Evolutionary conservation across 2,329 filamentous ascomycete genomes (phyloP), one percentile per base, ranked within the genome.

Genomic region (Aspergillus calidoustus): DNA sequence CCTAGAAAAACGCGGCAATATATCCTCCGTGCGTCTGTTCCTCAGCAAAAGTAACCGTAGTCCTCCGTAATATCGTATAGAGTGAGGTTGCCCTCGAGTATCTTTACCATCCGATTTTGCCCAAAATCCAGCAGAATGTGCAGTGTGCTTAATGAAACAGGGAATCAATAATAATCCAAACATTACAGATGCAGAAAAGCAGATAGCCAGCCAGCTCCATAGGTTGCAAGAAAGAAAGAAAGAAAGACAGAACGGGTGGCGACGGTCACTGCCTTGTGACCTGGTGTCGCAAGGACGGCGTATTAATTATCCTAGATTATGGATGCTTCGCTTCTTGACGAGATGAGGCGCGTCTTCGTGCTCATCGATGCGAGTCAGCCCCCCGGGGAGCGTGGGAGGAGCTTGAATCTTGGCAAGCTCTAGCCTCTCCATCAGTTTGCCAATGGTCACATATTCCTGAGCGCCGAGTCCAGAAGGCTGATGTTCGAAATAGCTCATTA

Each of bases 381-480:
- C 81, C 3, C 80, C 80, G 23, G 80, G 77, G 25, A 82, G 69
- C 7, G 71, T 64, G 66, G 71, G 43, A 11, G 54, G 67, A 51
- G 72, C 66, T 13, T 75, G 76, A 60, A 71, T 75, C 67, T 87
- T 85, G 51, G 90, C 86, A 41, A 96, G 81, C 63, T 91, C 88
- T 31, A 97, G 83, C 77, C 94, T 96, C 76, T 96, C 91, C 74
- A 93, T 94, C 66, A 97, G 80, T 73, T 92, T 92, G 19, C 92
- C 84, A 52, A 97, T 88, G 3, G 88, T 87, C 66, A 91, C 77
- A 74, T 90, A 93, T 65, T 97, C 93, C 51, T 92, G 86, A 71
- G 95, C 91, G 17, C 91, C 86, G 34, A 92, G 85, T 1, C 88
- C 89, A 0, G 83, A 79, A 13, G 88, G 87, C 67, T 90, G 86